Percentiles rank a stretch among this genome's conserved stretches.
Conservation (phyloP, 2,329 filamentous ascomycete species). For the Fusarium graminum region DNA sequence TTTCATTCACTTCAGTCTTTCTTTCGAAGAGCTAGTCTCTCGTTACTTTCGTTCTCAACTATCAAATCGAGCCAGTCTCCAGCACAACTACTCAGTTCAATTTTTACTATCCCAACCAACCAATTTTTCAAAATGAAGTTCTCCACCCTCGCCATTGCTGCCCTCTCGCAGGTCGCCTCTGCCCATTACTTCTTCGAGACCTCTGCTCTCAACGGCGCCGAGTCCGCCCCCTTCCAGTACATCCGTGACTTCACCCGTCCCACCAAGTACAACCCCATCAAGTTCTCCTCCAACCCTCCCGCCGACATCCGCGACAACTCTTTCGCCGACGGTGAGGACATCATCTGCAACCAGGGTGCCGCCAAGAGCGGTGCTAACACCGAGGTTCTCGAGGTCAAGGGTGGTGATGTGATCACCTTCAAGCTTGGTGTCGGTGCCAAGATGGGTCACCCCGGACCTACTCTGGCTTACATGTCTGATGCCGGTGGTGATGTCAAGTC, state of each 20-base stretch:
- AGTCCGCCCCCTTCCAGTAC: constrained; percentile 28
- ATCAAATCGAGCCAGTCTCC: constrained; percentile 32
- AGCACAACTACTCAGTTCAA: constrained; percentile 24
- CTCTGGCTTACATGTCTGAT: constrained; percentile 29
- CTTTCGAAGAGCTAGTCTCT: constrained; percentile 38
- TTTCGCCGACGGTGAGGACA: constrained; percentile 26
- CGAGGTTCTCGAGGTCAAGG: constrained; percentile 27
- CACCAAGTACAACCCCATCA: constrained; percentile 35
- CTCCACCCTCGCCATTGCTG: constrained; percentile 23
- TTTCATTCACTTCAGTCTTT: constrained; percentile 38
- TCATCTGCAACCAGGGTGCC: constrained; percentile 31
- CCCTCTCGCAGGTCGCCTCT: constrained; percentile 30
- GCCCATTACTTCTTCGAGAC: constrained; percentile 31
- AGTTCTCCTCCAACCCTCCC: constrained; percentile 32
- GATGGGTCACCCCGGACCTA: constrained; percentile 28
- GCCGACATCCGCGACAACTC: constrained; percentile 31
- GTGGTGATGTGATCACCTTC: constrained; percentile 29
- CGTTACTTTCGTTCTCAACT: constrained; percentile 32
- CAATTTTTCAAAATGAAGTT: constrained; percentile 32
- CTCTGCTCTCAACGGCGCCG: constrained; percentile 17
- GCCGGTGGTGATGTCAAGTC: constrained; percentile 22
- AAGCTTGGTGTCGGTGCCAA: constrained; percentile 25
- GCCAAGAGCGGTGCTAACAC: constrained; percentile 1
- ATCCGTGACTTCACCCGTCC: constrained; percentile 32
- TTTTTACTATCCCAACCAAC: constrained; percentile 23